Evolutionary conservation across 169 alveolate genomes (phyloP).

Genomic region (Theileria parva): DNA sequence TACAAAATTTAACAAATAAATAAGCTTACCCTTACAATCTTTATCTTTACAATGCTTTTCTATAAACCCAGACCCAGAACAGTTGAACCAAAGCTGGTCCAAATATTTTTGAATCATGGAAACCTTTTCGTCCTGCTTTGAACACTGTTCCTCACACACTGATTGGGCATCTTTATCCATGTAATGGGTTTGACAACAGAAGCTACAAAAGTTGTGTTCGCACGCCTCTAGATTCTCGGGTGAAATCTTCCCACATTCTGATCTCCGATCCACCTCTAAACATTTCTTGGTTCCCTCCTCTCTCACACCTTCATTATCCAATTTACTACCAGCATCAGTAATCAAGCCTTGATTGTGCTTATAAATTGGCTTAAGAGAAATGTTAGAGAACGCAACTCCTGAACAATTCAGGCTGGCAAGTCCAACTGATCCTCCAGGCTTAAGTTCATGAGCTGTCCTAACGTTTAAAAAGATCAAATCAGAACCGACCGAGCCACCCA

Average conservation of each 20-base stretch:
- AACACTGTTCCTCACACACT: slow-evolving; percentile 42
- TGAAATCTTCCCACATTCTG: slow-evolving; percentile 52
- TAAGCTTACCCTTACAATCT: not conserved
- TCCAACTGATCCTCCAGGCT: slow-evolving; percentile 75
- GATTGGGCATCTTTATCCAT: slow-evolving; percentile 43
- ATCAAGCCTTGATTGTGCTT: slow-evolving; percentile 29
- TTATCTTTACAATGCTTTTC: slow-evolving; percentile 8
- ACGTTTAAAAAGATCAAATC: slow-evolving; percentile 70
- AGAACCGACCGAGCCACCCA: slow-evolving; percentile 64
- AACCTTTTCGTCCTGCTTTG: slow-evolving; percentile 37
- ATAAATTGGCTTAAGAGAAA: slow-evolving; percentile 70
- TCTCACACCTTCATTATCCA: not conserved
- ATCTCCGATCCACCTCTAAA: slow-evolving; percentile 37
- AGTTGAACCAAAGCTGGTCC: slow-evolving; percentile 54
- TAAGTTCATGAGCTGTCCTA: slow-evolving; percentile 58
- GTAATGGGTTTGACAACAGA: slow-evolving; percentile 53
- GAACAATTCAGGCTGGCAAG: slow-evolving; percentile 75
- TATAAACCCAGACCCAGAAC: slow-evolving; percentile 30
- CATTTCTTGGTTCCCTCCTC: slow-evolving; percentile 31
- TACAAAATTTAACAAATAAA: not conserved
- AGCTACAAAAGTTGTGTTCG: slow-evolving; percentile 53
- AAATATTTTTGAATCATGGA: slow-evolving; percentile 40
- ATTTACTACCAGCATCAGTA: not conserved
- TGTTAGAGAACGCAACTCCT: slow-evolving; percentile 80
- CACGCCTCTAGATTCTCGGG: slow-evolving; percentile 43